Conservation (phyloP, 2,329 filamentous ascomycete species). For the Aspergillus quadrilineatus region DNA sequence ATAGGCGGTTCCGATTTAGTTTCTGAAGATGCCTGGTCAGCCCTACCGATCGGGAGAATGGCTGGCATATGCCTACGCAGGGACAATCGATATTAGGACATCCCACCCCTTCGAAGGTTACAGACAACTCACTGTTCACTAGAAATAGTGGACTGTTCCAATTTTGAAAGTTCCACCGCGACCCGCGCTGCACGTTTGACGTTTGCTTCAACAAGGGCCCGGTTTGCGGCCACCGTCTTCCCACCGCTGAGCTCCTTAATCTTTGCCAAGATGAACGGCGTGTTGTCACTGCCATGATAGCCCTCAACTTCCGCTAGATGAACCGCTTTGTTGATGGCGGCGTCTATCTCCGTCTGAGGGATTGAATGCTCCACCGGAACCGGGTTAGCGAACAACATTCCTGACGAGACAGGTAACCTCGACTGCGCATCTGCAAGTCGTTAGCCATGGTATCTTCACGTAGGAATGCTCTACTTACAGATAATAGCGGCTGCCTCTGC, state of each 20-base stretch:
- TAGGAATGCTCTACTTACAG: conserved; percentile 47
- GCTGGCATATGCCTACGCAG: conserved; percentile 39
- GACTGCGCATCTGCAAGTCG: conserved; percentile 64
- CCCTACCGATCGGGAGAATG: conserved; percentile 24
- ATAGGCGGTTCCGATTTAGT: conserved; percentile 16
- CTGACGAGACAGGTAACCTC: conserved; percentile 69
- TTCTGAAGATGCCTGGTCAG: conserved; percentile 24
- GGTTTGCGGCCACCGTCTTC: conserved; percentile 72
- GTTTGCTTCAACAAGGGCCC: conserved; percentile 66
- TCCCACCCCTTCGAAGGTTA: conserved; percentile 23
- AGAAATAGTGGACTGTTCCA: conserved; percentile 44
- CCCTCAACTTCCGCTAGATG: conserved; percentile 64
- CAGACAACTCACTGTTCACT: conserved; percentile 40
- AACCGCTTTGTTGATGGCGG: conserved; percentile 67
- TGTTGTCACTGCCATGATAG: conserved; percentile 72
- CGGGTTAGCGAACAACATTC: conserved; percentile 85
- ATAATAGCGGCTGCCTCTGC: conserved; percentile 87
- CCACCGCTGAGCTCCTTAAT: conserved; percentile 76
- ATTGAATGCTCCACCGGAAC: conserved; percentile 71
- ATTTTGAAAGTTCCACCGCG: conserved; percentile 60
- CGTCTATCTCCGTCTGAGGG: conserved; percentile 67
- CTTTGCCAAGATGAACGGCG: conserved; percentile 75
- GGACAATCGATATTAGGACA: conserved; percentile 36
- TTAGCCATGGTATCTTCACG: conserved; percentile 3
- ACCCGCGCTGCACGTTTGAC: conserved; percentile 64